Percentiles rank a stretch among this genome's conserved stretches.
Conservation (phyloP, 768 basidiomycete genomes). For the Ramaria sp. region DNA sequence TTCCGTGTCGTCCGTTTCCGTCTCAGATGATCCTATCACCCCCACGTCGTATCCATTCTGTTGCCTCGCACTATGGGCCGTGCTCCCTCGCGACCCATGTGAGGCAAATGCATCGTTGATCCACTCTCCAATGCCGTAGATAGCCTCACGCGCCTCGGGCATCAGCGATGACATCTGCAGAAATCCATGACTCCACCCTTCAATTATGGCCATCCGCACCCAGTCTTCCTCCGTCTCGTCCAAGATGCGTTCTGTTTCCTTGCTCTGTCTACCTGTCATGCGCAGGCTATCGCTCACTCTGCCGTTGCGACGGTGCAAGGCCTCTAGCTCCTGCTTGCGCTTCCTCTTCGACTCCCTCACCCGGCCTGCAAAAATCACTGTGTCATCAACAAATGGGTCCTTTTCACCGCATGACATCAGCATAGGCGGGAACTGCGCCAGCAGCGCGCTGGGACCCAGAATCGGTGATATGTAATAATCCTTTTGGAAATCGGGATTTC, state of each 20-base stretch:
- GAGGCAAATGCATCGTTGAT: constrained; percentile 65
- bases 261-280: constrained; percentile 38
- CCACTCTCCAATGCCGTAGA: constrained; percentile 84
- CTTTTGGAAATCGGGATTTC: constrained; percentile 86
- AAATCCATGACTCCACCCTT: constrained; percentile 96
- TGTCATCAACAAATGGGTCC: constrained; percentile 94
- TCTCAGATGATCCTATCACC: constrained; percentile 21
- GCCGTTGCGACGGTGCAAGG: constrained; percentile 40
- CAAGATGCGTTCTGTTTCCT: constrained; percentile 18
- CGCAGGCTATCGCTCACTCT: constrained; percentile 51
- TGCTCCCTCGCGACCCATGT: constrained; percentile 17
- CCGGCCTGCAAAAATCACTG: constrained; percentile 90
- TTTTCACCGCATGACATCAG: constrained; percentile 95
- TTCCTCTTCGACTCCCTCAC: constrained; percentile 91
- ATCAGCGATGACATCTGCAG: constrained; percentile 89
- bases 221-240: constrained; percentile 83
- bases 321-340: constrained; percentile 61
- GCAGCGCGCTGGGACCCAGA: constrained; percentile 68
- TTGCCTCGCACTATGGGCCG: constrained; percentile 13
- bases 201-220: constrained; percentile 89
- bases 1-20: constrained; percentile 67
- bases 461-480: constrained; percentile 97
- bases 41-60: constrained; percentile 22
- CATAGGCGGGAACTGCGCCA: constrained; percentile 90
- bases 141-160: constrained; percentile 66